Percentiles rank a stretch among this genome's conserved stretches.
These are phyloP conservation scores for Sugiyamaella chiloensis DNA, from an alignment of 805 yeast species.

Conservation along the genomic window DNA sequence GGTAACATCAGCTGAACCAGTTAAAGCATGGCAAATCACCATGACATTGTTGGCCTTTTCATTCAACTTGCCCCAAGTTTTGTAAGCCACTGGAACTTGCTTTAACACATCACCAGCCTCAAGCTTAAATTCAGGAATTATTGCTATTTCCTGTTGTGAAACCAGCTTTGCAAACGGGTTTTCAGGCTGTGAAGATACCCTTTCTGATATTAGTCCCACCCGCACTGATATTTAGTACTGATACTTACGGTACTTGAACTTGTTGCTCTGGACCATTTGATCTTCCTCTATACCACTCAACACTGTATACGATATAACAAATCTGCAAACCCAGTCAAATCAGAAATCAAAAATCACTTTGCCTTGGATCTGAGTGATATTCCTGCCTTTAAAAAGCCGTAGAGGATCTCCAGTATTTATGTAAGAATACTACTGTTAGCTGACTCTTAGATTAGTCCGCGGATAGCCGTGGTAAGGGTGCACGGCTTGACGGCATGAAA, in stretches of 20 bases:
- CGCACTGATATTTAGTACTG: neutral
- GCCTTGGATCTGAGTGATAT: too few species aligned
- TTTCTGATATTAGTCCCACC: neutral
- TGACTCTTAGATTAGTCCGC: neutral
- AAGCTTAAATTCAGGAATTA: constrained; percentile 66
- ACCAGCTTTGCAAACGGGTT: constrained; percentile 74
- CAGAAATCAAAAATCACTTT: too few species aligned
- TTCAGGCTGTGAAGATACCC: constrained; percentile 24
- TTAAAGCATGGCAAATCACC: constrained; percentile 92
- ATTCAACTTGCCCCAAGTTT: constrained; percentile 90
- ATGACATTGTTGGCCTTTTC: constrained; percentile 67
- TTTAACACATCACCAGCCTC: constrained; percentile 77
- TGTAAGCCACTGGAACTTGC: constrained; percentile 89
- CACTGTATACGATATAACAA: too few species aligned
- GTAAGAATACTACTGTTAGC: neutral
- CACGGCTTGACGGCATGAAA: neutral
- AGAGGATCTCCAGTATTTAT: too few species aligned
- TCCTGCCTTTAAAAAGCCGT: too few species aligned
- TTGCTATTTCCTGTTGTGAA: constrained; percentile 70
- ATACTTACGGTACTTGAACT: neutral
- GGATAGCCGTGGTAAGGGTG: neutral
- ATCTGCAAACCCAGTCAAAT: too few species aligned
- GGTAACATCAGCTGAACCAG: constrained; percentile 91
- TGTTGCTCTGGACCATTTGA: too few species aligned
- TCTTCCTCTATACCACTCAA: too few species aligned